These are phyloP conservation scores for Deinandra increscens DNA, from an alignment of 129 eudicot species.

Conservation along the genomic window DNA sequence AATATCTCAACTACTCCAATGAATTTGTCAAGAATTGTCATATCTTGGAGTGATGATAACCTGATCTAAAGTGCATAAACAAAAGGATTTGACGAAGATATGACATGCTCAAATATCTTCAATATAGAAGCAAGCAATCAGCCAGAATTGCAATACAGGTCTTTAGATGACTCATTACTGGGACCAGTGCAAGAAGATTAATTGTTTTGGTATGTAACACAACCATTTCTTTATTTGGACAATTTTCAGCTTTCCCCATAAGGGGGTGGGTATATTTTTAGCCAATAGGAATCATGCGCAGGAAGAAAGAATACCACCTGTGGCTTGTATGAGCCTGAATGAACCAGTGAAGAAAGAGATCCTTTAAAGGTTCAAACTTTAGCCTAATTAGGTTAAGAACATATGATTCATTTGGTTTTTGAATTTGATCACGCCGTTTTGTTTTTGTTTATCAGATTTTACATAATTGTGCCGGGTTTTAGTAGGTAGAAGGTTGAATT, in stretches of 20 bases:
- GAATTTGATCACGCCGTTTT: constrained; percentile 16
- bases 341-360: constrained; percentile 14
- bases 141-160: constrained; percentile 29
- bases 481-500: constrained; percentile 37
- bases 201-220: constrained; percentile 65
- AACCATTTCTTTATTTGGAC: constrained; percentile 45
- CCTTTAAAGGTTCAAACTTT: constrained; percentile 7
- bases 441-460: constrained; percentile 16
- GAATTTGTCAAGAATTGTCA: constrained; percentile 86
- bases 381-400: constrained; percentile 26
- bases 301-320: constrained; percentile 29
- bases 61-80: constrained; percentile 22
- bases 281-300: constrained; percentile 24
- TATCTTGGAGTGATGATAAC: constrained; percentile 65
- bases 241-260: constrained; percentile 33
- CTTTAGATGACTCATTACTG: constrained; percentile 21
- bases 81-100: constrained; percentile 19
- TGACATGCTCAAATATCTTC: constrained; percentile 23
- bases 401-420: constrained; percentile 22
- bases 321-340: constrained; percentile 16
- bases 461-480: constrained; percentile 24
- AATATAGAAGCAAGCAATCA: constrained; percentile 34
- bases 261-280: constrained; percentile 29
- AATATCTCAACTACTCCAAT: constrained; percentile 84
- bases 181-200: constrained; percentile 38